Conservation (phyloP, 148 eudicot species). For the Hydrangea macrophylla region DNA sequence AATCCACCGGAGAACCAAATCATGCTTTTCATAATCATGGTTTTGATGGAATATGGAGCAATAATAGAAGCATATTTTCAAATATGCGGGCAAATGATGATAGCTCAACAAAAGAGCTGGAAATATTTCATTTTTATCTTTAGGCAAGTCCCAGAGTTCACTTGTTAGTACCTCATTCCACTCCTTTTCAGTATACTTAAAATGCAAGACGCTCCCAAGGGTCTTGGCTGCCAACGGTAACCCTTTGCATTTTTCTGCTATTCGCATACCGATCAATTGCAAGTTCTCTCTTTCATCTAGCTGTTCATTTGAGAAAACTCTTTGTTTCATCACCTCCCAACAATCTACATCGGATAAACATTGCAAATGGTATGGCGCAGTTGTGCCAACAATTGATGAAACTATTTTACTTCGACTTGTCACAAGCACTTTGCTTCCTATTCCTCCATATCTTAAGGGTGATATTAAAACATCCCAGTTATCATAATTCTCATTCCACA, state of each 20-base stretch:
- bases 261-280: not conserved
- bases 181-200: not conserved
- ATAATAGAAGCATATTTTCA: slow-evolving; percentile 12
- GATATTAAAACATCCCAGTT: not conserved
- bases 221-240: not conserved
- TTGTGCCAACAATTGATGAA: not conserved
- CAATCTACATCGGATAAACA: not conserved
- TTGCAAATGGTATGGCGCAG: not conserved
- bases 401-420: not conserved
- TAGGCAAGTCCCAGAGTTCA: not conserved
- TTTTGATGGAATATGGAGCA: slow-evolving; percentile 12
- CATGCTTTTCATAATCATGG: slow-evolving; percentile 2
- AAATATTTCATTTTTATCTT: not conserved
- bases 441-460: not conserved
- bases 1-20: slow-evolving; percentile 14
- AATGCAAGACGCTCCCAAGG: not conserved
- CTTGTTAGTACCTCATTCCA: not conserved
- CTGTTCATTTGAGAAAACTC: not conserved
- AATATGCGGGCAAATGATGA: not conserved
- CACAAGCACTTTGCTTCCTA: not conserved
- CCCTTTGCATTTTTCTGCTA: not conserved
- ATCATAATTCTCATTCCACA: not conserved
- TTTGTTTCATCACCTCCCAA: not conserved
- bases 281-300: not conserved
- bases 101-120: not conserved